Evolutionary conservation across 1,284 basidiomycete species (phyloP).

Genomic region (Sparassis latifolia): DNA sequence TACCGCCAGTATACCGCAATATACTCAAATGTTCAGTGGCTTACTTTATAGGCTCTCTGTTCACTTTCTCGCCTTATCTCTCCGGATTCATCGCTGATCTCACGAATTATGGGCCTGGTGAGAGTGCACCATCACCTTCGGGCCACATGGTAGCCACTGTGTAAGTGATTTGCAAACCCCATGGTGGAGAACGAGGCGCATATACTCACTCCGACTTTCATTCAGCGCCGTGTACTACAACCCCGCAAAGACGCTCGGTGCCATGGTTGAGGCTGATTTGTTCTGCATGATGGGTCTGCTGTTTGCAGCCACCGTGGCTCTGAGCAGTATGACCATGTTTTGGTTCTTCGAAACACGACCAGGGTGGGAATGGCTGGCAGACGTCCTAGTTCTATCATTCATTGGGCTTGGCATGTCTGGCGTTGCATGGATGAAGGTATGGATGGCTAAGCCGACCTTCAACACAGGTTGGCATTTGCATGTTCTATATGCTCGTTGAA

Average conservation of each 20-base stretch:
- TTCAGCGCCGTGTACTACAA: constrained; percentile 74
- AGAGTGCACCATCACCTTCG: constrained; percentile 55
- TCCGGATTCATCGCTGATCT: constrained; percentile 60
- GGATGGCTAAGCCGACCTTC: constrained; percentile 86
- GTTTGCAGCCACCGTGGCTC: constrained; percentile 69
- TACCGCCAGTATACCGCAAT: constrained; percentile 32
- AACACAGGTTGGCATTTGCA: constrained; percentile 63
- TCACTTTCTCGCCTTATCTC: constrained; percentile 81
- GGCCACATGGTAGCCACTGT: constrained; percentile 89
- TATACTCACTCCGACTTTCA: background rate
- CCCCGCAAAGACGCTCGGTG: constrained; percentile 82
- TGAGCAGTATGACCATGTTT: constrained; percentile 73
- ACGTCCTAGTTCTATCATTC: constrained; percentile 69
- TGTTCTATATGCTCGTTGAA: background rate
- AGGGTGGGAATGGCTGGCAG: constrained; percentile 65
- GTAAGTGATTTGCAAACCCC: constrained; percentile 16
- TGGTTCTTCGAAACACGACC: constrained; percentile 68
- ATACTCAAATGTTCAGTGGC: constrained; percentile 90
- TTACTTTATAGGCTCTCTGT: constrained; percentile 86
- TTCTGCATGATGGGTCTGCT: constrained; percentile 70
- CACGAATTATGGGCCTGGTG: constrained; percentile 59
- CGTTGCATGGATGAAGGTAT: constrained; percentile 84
- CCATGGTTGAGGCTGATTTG: constrained; percentile 85
- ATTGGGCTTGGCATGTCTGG: constrained; percentile 78
- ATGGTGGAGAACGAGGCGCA: background rate